Base-by-base conservation (phyloP, 2,329 filamentous ascomycete genomes). In the Colletotrichum cereale region DNA sequence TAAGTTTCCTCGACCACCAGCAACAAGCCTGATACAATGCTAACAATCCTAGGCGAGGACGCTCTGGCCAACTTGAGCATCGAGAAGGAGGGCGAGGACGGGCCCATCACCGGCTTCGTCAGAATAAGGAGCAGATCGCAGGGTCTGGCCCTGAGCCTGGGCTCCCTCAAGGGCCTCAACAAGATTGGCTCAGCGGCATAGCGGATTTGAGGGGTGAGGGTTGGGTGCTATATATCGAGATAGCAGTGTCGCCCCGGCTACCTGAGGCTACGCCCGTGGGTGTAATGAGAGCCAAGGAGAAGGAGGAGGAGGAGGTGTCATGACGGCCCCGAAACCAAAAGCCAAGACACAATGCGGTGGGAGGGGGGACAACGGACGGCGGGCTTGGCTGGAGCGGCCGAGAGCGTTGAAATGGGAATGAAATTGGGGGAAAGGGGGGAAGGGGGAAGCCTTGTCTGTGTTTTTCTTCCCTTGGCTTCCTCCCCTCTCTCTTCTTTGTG, bases 101-200 rank as follows among this genome's bases (percentile, higher is more conserved):
- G 96, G 31, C 94, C 95, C 7, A 96, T 99, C 74, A 98, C 96
- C 52, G 96, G 96, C 55, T 99, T 99, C 82, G 95, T 99, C 74
- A 92, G 96, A 80, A 99, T 99, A 89, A 91, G 96, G 84, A 98
- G 95, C 86, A 92, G 96, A 80, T 97, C 95, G 47, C 96, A 99
- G 85, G 96, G 96, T 60, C 86, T 99, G 79, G 96, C 96, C 14
- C 86, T 99, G 76, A 98, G 96, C 84, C 86, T 99, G 74, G 96
- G 96, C 40, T 97, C 94, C 61, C 86, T 99, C 78, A 99, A 98
- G 85, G 96, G 96, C 2, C 85, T 99, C 73, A 97, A 95, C 85
- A 96, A 96, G 84, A 91, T 92, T 76, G 89, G 88, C 69, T 84
- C 84, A 40, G 78, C 79, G 40, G 82, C 81, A 64, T 82, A 71